These are phyloP conservation scores for Deuterostichococcus epilithicus DNA, from an alignment of 139 green algal species.

Conservation along the genomic window DNA sequence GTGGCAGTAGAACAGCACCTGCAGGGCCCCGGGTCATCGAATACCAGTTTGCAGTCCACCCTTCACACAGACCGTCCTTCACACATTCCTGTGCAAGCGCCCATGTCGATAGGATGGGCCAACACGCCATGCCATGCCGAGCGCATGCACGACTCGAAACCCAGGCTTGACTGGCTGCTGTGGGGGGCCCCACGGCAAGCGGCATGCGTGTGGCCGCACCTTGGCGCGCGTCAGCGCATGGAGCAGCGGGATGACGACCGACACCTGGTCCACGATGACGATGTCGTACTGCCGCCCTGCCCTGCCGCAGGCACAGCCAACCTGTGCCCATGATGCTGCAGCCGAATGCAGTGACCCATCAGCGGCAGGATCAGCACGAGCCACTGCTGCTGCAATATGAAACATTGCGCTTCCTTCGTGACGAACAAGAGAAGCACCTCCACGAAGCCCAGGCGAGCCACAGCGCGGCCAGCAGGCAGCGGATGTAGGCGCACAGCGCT, in stretches of 20 bases:
- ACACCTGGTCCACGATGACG: conserved; percentile 84
- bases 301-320: conserved; percentile 4
- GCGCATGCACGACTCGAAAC: not conserved
- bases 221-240: conserved; percentile 43
- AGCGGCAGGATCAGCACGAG: too few relatives aligned
- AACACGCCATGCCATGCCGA: too few relatives aligned
- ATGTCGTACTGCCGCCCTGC: conserved; percentile 60
- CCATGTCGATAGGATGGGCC: too few relatives aligned
- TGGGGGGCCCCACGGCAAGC: too few relatives aligned
- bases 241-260: conserved; percentile 71
- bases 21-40: too few relatives aligned
- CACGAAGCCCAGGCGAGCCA: conserved; percentile 53
- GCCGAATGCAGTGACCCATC: not conserved
- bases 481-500: conserved; percentile 85
- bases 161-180: too few relatives aligned
- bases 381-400: too few relatives aligned
- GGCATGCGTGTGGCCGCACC: conserved; percentile 7
- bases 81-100: too few relatives aligned
- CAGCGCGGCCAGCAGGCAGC: conserved; percentile 70
- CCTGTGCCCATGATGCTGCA: not conserved
- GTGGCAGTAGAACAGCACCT: conserved; percentile 97
- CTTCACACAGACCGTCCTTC: too few relatives aligned
- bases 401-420: too few relatives aligned
- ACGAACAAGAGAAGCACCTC: too few relatives aligned
- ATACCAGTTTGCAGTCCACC: not conserved